Base-by-base conservation (phyloP, 352 stramenopile genomes). In the Pythium rishiriense region DNA sequence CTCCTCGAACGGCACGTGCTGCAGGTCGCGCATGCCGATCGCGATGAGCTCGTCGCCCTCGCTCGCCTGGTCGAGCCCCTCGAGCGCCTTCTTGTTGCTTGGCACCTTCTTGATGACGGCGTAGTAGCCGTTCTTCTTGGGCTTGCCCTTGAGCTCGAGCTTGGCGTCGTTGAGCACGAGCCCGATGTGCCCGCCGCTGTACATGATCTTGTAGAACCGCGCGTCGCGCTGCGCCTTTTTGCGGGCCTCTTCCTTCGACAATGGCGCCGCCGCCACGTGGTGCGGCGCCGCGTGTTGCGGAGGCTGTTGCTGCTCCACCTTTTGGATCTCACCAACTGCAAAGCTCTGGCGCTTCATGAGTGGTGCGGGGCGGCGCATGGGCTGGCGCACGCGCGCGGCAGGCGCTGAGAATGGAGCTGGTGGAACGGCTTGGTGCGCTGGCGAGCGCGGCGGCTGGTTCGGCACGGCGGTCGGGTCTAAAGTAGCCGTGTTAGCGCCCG, bases 181-280 rank as follows among this genome's bases (percentile, higher is more conserved):
- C 12, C 78, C 78, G 28, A 70, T 56, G 19, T 62, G 47, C 17
- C 65, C 69, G 29, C 83, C 83, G 31, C 64, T 72, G 68, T 87
- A 93, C 52, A 79, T 56, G 56, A 91, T 73, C 46, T 83, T 87
- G 69, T 87, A 93, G 62, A 90, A 90, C 3, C 73, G 68, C 5
- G 57, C 77, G n/a, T 74, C 58, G 35, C 63, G 62, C 33, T 78
- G 68, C 24, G 39, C 57, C 49, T 82, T 79, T 53, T 76, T 62
- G 24, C 68, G 66, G 42, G 50, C 72, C 22, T 59, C 49, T 24
- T 63, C 52, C 21, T 62, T 28, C 6, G 60, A 33, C 19, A 53
- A 35, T 15, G 28, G 5, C 45, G 19, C 26, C 43, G 6, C 11
- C 1, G 17, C 22, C 21, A 28, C 12, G 12, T 46, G 28, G 5